Evolutionary conservation across 2,329 filamentous ascomycete genomes (phyloP).

Genomic region (Ophiostoma sp.): DNA sequence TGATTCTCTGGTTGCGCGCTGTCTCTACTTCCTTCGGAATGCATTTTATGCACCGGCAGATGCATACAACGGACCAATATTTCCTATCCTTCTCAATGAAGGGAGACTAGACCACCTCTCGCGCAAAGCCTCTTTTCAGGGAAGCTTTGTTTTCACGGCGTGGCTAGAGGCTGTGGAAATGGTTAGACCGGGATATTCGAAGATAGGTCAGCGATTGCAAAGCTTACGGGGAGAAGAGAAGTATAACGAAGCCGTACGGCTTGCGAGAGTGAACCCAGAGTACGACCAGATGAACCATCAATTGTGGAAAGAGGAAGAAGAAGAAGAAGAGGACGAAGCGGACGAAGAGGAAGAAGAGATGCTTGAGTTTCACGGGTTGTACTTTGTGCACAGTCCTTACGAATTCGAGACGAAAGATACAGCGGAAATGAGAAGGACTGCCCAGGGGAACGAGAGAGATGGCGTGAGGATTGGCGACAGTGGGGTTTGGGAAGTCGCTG

Average conservation of each 20-base stretch:
- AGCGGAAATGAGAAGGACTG: background rate
- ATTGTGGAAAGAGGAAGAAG: background rate
- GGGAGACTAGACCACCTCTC: background rate
- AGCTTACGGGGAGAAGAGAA: background rate
- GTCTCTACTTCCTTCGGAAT: background rate
- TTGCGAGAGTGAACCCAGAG: too few relatives aligned
- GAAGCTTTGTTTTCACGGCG: background rate
- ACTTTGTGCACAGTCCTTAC: background rate
- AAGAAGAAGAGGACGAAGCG: too few relatives aligned
- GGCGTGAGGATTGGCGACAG: background rate
- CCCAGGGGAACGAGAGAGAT: background rate
- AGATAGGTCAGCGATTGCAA: background rate
- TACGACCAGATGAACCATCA: background rate
- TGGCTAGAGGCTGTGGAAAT: background rate
- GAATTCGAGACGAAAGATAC: background rate
- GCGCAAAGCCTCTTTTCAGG: background rate
- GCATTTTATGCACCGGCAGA: background rate
- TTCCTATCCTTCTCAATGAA: background rate
- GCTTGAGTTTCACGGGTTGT: too few relatives aligned
- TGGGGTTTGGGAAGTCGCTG: background rate
- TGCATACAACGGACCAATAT: background rate
- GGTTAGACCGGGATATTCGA: background rate
- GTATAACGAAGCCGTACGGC: background rate
- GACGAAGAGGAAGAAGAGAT: too few relatives aligned
- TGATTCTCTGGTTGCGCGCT: background rate